Evolutionary conservation across 371 early-diverging fungal genomes (phyloP), one percentile per base, ranked within the genome.

Genomic region (Dinochytrium kinnereticum): DNA sequence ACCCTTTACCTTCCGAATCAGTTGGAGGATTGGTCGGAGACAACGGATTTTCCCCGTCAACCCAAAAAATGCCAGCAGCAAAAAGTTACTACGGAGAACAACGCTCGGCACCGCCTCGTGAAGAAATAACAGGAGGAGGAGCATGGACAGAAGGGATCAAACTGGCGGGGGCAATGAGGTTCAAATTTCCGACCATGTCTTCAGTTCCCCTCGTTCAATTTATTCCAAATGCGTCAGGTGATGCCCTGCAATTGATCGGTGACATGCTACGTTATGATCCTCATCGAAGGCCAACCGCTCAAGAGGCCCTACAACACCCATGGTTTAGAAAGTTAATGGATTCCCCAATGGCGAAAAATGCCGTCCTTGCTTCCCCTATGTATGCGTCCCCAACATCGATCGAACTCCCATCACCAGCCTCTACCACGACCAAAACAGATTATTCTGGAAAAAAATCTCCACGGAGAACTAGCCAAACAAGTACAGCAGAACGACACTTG

Each of bases 221-320:
- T 19, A 78, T 95, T 24, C 90, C 89, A 5, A 84, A 83, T 26
- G 94, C 91, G 1, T 83, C 92, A 0, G 73, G 80, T 19, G 86
- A 84, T 1, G 84, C 93, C 71, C 71, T 93, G n/a, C 87, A 90
- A 64, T 69, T 99, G 10, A 86, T 99, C 1, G 86, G 86, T n/a
- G 91, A 92, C 31, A 88, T 95, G 75, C 81, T 99, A 13, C 86
- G 87, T n/a, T 96, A 95, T 73, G 95, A 96, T 71, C 98, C 99
- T 21, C 82, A 85, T 31, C 75, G 84, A 39, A 82, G 99, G 33
- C 89, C 93, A 15, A 90, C 95, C 0, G 97, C 98, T 1, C 79
- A 85, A 10, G 85, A 87, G 51, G 86, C 92, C 0, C 72, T 97
- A 34, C 72, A 80, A 36, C 87, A 90, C 67, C 79, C 83, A 0